Conservation (phyloP, 129 eudicot genomes). For the Flaveria robusta region DNA sequence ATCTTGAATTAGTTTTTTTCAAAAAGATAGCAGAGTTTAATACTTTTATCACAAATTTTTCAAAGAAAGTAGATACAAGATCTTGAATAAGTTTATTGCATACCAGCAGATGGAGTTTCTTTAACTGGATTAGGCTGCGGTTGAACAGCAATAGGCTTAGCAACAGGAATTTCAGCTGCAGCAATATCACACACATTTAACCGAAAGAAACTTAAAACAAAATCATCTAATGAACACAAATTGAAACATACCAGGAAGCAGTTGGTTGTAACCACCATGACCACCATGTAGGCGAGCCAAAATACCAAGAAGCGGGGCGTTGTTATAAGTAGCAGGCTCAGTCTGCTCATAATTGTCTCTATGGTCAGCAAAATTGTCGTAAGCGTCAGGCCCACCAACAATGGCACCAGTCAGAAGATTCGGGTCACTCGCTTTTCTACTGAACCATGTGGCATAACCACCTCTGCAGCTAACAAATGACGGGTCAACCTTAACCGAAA, state of each 20-base stretch:
- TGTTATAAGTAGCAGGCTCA: conserved; percentile 96
- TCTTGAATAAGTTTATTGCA: background rate
- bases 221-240: background rate
- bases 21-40: background rate
- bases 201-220: background rate
- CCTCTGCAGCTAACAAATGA: conserved; percentile 74
- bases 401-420: conserved; percentile 79
- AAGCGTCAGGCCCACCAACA: conserved; percentile 98
- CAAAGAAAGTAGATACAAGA: background rate
- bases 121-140: conserved; percentile 41
- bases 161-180: conserved; percentile 67
- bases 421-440: conserved; percentile 75
- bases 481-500: conserved; percentile 66
- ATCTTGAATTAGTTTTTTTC: background rate
- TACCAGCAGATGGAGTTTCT: conserved; percentile 58
- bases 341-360: conserved; percentile 94
- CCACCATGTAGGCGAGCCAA: conserved; percentile 81
- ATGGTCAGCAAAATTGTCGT: conserved; percentile 89
- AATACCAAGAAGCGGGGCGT: conserved; percentile 87
- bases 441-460: conserved; percentile 90
- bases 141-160: conserved; percentile 45
- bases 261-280: conserved; percentile 80
- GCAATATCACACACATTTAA: conserved; percentile 7
- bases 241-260: conserved; percentile 66
- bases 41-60: background rate